A percentile compares a stretch with the other conserved stretches of the same genome.
Conservation (phyloP, 2,329 filamentous ascomycete genomes). For the Apiospora aurea region DNA sequence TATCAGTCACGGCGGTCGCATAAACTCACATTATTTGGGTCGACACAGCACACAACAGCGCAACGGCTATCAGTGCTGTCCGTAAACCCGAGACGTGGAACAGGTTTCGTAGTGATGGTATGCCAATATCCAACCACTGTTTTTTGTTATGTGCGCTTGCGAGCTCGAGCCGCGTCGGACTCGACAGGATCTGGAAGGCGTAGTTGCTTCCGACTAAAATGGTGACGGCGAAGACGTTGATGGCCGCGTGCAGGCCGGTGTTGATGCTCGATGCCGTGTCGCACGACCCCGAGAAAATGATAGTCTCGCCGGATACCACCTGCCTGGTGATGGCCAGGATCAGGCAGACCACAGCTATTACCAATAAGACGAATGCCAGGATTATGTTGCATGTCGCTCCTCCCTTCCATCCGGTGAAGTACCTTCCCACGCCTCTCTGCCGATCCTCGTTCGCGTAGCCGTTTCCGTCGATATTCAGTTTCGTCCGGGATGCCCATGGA, state of each 20-base stretch:
- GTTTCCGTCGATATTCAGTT: conserved; percentile 32
- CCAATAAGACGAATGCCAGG: conserved; percentile 46
- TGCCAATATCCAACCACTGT: conserved; percentile 61
- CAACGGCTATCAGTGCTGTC: conserved; percentile 46
- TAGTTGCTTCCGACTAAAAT: conserved; percentile 60
- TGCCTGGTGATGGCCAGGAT: conserved; percentile 46
- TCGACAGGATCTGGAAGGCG: conserved; percentile 60
- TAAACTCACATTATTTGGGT: conserved; percentile 59
- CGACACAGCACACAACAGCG: conserved; percentile 51
- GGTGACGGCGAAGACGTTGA: conserved; percentile 52
- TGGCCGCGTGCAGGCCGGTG: conserved; percentile 51
- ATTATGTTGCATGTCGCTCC: conserved; percentile 54
- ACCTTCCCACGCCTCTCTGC: conserved; percentile 39
- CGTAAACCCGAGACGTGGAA: conserved; percentile 50
- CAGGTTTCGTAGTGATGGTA: conserved; percentile 60
- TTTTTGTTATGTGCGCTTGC: conserved; percentile 52
- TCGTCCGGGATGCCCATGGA: conserved; percentile 38
- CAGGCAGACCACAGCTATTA: conserved; percentile 48
- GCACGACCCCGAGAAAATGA: conserved; percentile 50
- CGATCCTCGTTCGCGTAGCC: conserved; percentile 38
- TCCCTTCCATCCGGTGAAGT: conserved; percentile 54
- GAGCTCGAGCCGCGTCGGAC: conserved; percentile 59
- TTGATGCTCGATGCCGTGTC: conserved; percentile 44
- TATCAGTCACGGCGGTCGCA: neutral
- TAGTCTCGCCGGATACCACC: conserved; percentile 44